A percentile compares a stretch with the other conserved stretches of the same genome.
These are phyloP conservation scores for Mucor piriformis DNA, from an alignment of 371 early-diverging fungal genomes.

Conservation along the genomic window DNA sequence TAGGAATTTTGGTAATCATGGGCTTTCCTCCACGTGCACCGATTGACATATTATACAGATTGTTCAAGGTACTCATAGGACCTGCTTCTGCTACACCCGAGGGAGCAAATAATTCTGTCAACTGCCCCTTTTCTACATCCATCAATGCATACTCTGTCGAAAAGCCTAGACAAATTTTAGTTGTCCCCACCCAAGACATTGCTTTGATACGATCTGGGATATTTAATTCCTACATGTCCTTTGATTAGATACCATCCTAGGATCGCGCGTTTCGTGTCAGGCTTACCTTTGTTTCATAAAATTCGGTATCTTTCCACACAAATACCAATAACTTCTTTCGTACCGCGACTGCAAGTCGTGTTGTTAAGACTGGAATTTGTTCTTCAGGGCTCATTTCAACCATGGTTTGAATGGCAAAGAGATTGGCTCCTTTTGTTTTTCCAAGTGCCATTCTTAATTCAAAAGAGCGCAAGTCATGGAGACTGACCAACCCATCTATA, in stretches of 20 bases:
- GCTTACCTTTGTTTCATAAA: slow-evolving; percentile 56
- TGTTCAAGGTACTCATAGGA: slow-evolving; percentile 50
- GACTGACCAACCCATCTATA: slow-evolving; percentile 70
- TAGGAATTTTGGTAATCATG: slow-evolving; percentile 69
- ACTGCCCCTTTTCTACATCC: slow-evolving; percentile 60
- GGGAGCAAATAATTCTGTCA: slow-evolving; percentile 57
- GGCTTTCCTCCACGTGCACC: slow-evolving; percentile 68
- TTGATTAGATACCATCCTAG: too few relatives aligned
- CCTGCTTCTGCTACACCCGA: slow-evolving; percentile 41
- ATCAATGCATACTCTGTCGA: slow-evolving; percentile 70
- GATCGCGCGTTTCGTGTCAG: background rate
- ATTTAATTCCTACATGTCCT: slow-evolving; percentile 52
- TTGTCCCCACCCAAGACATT: slow-evolving; percentile 72
- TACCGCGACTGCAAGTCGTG: slow-evolving; percentile 78
- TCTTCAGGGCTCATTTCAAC: slow-evolving; percentile 64
- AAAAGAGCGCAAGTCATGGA: slow-evolving; percentile 77
- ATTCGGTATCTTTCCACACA: slow-evolving; percentile 82
- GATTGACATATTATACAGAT: slow-evolving; percentile 58
- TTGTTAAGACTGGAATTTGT: slow-evolving; percentile 72
- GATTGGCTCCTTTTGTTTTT: slow-evolving; percentile 75
- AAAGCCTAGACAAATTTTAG: slow-evolving; percentile 69
- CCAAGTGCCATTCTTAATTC: slow-evolving; percentile 67
- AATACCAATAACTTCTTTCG: slow-evolving; percentile 71
- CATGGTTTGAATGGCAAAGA: slow-evolving; percentile 75
- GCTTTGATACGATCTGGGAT: slow-evolving; percentile 69